phyloP scores from a whole-genome alignment of 495 filamentous ascomycete species.

The Trichoderma gamsii region DNA sequence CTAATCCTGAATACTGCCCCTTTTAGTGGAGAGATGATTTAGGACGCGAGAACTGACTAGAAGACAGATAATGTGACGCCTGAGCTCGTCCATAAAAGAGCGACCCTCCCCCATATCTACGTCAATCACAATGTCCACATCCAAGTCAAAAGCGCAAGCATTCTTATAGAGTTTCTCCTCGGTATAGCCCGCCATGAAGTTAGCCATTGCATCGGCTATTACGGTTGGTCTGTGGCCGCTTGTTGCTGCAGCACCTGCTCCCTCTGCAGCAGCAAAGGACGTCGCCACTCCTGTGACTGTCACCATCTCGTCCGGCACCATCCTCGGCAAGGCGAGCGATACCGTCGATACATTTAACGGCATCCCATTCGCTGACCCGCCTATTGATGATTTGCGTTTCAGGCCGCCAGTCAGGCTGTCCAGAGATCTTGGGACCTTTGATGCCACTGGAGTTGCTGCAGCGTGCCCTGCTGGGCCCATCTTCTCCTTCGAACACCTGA shows the following conservation, averaged over 20 bases:
- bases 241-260: neutral
- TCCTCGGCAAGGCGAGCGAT: conserved; percentile 39
- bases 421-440: conserved; percentile 20
- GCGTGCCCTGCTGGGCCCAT: conserved; percentile 38
- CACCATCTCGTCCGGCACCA: neutral
- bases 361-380: conserved; percentile 47
- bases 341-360: conserved; percentile 49
- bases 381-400: conserved; percentile 42
- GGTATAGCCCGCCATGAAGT: neutral
- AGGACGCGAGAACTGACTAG: no score
- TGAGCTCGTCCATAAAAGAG: no score
- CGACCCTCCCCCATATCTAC: no score
- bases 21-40: no score
- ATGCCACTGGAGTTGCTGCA: neutral
- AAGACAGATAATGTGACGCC: no score
- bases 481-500: conserved; percentile 46
- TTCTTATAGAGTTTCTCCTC: neutral
- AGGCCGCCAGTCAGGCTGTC: conserved; percentile 41
- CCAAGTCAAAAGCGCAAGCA: neutral
- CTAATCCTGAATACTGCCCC: no score
- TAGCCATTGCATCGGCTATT: neutral
- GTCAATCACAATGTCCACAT: neutral
- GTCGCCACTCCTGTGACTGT: neutral
- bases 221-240: neutral
- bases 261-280: neutral